phyloP scores from a whole-genome alignment of 106 monocot species.

The Apostasia shenzhenica region DNA sequence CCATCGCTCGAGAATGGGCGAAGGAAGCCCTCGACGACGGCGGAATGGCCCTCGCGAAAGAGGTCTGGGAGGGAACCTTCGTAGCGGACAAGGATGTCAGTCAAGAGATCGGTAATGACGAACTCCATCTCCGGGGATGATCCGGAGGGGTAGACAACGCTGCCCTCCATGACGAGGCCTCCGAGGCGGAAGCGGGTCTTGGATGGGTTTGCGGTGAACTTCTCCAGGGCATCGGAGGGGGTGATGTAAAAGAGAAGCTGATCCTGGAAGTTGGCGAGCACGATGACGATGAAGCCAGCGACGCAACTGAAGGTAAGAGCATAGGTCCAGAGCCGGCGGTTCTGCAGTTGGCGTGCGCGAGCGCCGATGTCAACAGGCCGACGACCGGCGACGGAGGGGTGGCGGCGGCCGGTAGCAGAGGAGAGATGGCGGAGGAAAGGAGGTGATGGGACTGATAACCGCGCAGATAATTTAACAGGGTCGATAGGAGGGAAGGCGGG shows the following conservation, averaged over 20 bases:
- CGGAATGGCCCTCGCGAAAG: slow-evolving; percentile 97
- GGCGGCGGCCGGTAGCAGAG: slow-evolving; percentile 22
- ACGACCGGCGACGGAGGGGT: slow-evolving; percentile 13
- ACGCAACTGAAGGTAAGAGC: slow-evolving; percentile 82
- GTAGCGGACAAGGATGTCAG: slow-evolving; percentile 86
- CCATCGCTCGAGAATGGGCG: slow-evolving; percentile 28
- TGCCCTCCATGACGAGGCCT: slow-evolving; percentile 91
- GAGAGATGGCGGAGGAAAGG: slow-evolving; percentile 12
- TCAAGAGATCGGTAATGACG: slow-evolving; percentile 89
- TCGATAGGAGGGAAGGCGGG: slow-evolving; percentile 2
- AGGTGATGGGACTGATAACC: not conserved
- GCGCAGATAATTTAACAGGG: slow-evolving; percentile 5
- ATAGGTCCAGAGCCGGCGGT: slow-evolving; percentile 92
- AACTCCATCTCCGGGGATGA: slow-evolving; percentile 86
- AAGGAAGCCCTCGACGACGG: slow-evolving; percentile 84
- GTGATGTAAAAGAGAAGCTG: slow-evolving; percentile 95
- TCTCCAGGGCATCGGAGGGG: slow-evolving; percentile 69
- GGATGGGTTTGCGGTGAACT: slow-evolving; percentile 51
- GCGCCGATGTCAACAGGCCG: slow-evolving; percentile 79
- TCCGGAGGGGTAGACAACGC: slow-evolving; percentile 49
- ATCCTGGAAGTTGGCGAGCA: slow-evolving; percentile 91
- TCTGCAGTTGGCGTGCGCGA: slow-evolving; percentile 87
- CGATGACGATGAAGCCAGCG: slow-evolving; percentile 89
- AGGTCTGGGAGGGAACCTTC: slow-evolving; percentile 87
- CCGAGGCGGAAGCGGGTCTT: slow-evolving; percentile 82